Evolutionary conservation across 2,329 filamentous ascomycete species (phyloP), one percentile per base, ranked within the genome.

Genomic region (Neofusicoccum sp.): DNA sequence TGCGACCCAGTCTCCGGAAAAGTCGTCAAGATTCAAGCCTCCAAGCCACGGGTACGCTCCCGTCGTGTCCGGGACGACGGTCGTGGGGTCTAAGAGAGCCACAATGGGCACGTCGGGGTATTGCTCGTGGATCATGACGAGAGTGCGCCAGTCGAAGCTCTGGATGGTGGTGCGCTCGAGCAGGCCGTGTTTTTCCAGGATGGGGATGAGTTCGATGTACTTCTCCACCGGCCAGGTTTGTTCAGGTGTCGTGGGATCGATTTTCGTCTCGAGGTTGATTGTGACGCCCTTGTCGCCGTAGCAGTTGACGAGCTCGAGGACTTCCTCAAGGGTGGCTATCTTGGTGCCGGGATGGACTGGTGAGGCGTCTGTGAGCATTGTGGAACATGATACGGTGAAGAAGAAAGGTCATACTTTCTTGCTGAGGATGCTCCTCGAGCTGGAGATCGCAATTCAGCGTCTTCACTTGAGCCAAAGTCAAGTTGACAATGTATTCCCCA

Each of bases 261-360:
- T 33, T 61, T 68, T 68, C 9, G 67, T 68, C 62, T 69, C 67
- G 44, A 69, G 58, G 58, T 67, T 69, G 60, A 67, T 63, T 30
- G 62, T 56, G 8, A 68, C 60, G 8, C 60, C 61, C 24, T 58
- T 44, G 58, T 68, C 67, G 14, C 63, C 65, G 45, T 69, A 69
- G 56, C 67, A 69, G 33, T 66, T 61, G 20, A 69, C 54, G 2
- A 69, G 53, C 16, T 67, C 63, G 7, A 68, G 61, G 8, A 69
- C 65, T 41, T 69, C 64, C 43, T 65, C 64, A 1, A 69, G 61
- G 14, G 67, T 68, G 38, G 63, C 58, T 43, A 68, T 68, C 38
- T 63, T 63, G 20, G 66, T 67, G 6, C 65, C 61, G 44, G 65
- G 65, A 40, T 61, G 58, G 28, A 30, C 47, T 49, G 44, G 12